phyloP scores from a whole-genome alignment of 2,329 filamentous ascomycete genomes.

The Penicillium sp. region DNA sequence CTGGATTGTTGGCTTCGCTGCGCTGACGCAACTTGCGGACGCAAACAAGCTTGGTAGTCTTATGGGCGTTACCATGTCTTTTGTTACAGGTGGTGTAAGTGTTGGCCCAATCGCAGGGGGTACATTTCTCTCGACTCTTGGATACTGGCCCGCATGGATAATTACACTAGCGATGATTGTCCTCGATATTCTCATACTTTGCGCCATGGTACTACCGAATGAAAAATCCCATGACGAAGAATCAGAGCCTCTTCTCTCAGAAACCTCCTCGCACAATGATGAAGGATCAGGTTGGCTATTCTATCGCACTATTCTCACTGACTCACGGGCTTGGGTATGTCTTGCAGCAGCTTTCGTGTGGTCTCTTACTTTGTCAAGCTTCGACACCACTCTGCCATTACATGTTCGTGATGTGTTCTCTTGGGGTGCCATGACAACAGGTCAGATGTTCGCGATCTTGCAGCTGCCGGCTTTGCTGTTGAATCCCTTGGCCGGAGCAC shows the following conservation, averaged over 20 bases:
- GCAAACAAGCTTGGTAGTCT: constrained; percentile 25
- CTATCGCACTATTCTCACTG: neutral
- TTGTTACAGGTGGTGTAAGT: constrained; percentile 19
- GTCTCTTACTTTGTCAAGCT: neutral
- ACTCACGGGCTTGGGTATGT: neutral
- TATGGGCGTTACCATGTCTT: constrained; percentile 18
- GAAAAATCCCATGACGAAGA: neutral
- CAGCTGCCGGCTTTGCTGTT: neutral
- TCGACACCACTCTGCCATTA: neutral
- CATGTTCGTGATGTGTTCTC: neutral
- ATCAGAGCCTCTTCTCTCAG: neutral
- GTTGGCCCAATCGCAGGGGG: constrained; percentile 24
- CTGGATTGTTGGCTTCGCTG: constrained; percentile 33
- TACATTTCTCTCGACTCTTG: constrained; percentile 20
- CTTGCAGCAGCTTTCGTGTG: neutral
- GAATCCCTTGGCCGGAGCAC: neutral
- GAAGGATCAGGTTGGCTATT: neutral
- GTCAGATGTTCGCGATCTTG: neutral
- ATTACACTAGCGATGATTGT: neutral
- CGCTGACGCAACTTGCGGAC: constrained; percentile 20
- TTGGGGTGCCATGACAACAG: neutral
- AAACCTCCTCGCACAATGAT: neutral
- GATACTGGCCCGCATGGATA: constrained; percentile 30
- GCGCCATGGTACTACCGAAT: neutral
- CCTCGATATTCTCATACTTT: neutral